Conservation (phyloP, 345 rosid species). For the Lepidium africanum region DNA sequence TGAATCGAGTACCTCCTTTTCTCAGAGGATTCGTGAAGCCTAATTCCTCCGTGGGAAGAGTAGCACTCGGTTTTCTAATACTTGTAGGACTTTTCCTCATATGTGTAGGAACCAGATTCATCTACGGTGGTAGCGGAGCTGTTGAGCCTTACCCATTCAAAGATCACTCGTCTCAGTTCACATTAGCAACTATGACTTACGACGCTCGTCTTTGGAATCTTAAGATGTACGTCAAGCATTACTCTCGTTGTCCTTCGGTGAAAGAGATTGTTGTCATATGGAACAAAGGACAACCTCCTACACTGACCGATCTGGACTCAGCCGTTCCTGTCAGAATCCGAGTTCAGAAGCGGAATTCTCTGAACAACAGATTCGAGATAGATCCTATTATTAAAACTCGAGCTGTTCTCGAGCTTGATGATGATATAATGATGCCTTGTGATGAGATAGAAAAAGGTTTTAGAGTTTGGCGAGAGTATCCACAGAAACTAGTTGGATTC, state of each 20-base stretch:
- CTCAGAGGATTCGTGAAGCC: slow-evolving; percentile 59
- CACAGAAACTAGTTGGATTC: slow-evolving; percentile 79
- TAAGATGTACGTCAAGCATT: slow-evolving; percentile 85
- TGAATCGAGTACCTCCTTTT: slow-evolving; percentile 54
- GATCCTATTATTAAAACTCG: slow-evolving; percentile 67
- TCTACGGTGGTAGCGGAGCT: slow-evolving; percentile 83
- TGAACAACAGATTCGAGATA: slow-evolving; percentile 76
- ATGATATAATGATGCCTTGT: slow-evolving; percentile 92
- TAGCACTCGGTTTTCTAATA: slow-evolving; percentile 39
- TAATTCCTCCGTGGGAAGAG: slow-evolving; percentile 44
- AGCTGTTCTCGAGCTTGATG: slow-evolving; percentile 91
- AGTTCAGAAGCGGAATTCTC: slow-evolving; percentile 58
- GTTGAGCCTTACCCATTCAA: slow-evolving; percentile 56
- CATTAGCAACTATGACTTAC: slow-evolving; percentile 85
- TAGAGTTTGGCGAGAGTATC: slow-evolving; percentile 79
- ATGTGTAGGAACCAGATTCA: slow-evolving; percentile 49
- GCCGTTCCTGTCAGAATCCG: slow-evolving; percentile 88
- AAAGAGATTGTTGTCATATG: slow-evolving; percentile 91
- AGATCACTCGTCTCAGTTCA: slow-evolving; percentile 80
- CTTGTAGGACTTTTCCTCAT: slow-evolving; percentile 40
- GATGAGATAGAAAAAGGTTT: slow-evolving; percentile 81
- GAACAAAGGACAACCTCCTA: slow-evolving; percentile 88
- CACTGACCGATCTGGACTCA: slow-evolving; percentile 55
- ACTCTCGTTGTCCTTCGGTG: slow-evolving; percentile 87
- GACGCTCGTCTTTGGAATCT: slow-evolving; percentile 98